A percentile compares a stretch with the other conserved stretches of the same genome.
Conservation (phyloP, 192 early-diverging fungal genomes). For the Gonapodya sp. region DNA sequence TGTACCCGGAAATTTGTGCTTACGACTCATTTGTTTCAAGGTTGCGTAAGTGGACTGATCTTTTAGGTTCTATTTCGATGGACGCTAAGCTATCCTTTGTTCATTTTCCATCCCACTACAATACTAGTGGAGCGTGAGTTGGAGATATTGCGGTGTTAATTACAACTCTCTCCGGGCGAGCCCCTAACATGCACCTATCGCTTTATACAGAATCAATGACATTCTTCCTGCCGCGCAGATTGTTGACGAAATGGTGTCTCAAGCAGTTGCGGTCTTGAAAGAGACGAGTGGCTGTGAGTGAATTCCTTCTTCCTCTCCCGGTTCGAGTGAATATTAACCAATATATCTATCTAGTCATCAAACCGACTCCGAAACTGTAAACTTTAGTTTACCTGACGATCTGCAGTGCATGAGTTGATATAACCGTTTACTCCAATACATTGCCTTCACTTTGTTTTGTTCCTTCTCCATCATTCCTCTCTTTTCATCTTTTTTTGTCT, state of each 20-base stretch:
- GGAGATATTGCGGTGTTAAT: no score
- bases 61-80: no score
- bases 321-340: neutral
- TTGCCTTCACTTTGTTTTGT: no score
- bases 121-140: constrained; percentile 21
- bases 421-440: no score
- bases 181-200: neutral
- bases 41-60: neutral
- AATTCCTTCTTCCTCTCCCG: neutral
- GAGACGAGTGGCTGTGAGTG: neutral
- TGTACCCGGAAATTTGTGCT: no score
- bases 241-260: constrained; percentile 32
- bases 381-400: neutral
- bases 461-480: no score
- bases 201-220: constrained; percentile 14
- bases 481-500: no score
- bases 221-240: constrained; percentile 36
- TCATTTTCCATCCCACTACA: no score
- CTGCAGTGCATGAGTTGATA: no score
- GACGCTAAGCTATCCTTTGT: no score
- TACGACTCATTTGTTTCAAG: neutral
- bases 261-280: constrained; percentile 19
- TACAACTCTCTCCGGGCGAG: neutral
- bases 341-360: neutral
- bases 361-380: neutral